Evolutionary conservation across 371 early-diverging fungal genomes (phyloP).

Genomic region (Mucor ambiguus): DNA sequence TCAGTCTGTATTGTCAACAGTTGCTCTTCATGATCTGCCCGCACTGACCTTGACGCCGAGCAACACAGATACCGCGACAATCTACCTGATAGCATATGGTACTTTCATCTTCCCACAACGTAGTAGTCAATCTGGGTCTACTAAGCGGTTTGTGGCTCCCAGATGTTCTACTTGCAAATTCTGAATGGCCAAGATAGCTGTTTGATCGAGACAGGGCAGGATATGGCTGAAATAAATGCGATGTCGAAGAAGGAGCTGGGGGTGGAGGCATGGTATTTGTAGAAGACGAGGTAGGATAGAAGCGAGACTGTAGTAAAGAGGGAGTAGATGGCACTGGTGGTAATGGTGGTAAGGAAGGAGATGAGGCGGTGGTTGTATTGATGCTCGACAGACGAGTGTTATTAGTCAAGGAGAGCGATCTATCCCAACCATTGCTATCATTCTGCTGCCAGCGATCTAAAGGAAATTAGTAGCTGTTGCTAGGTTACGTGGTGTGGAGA

Average conservation of each 20-base stretch:
- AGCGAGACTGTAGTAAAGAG: background rate
- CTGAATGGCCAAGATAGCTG: background rate
- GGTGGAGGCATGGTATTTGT: background rate
- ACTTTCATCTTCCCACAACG: slow-evolving; percentile 84
- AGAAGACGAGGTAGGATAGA: background rate
- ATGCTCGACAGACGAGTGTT: background rate
- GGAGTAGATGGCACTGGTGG: background rate
- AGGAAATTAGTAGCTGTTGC: no score
- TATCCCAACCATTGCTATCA: background rate
- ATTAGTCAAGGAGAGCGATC: background rate
- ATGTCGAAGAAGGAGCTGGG: background rate
- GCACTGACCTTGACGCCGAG: slow-evolving; percentile 70
- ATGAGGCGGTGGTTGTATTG: background rate
- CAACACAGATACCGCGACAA: slow-evolving; percentile 76
- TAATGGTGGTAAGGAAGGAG: slow-evolving; percentile 5
- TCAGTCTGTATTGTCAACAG: slow-evolving; percentile 42
- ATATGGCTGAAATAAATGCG: slow-evolving; percentile 15
- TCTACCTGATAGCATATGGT: slow-evolving; percentile 83
- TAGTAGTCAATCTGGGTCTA: slow-evolving; percentile 69
- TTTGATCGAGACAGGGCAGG: slow-evolving; percentile 10
- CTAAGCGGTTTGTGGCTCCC: background rate
- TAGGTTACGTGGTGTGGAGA: background rate
- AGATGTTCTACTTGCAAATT: background rate
- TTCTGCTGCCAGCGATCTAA: background rate
- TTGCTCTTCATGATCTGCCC: background rate